These are phyloP conservation scores for Urtica urens DNA, from an alignment of 306 rosid genomes.

Conservation along the genomic window DNA sequence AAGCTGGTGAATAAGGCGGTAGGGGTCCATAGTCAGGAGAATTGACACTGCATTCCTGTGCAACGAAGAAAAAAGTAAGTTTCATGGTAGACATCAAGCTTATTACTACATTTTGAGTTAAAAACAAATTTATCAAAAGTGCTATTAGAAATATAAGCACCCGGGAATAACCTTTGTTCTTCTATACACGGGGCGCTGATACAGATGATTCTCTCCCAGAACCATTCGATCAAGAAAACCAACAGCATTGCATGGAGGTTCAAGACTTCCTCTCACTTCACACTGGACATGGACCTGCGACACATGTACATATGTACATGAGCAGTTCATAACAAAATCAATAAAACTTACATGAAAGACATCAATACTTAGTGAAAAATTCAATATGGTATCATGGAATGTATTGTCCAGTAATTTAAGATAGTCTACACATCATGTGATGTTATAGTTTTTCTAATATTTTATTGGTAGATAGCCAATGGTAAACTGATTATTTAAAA, in stretches of 20 bases:
- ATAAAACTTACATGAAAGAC: too few relatives aligned
- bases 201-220: conserved; percentile 56
- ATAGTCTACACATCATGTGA: too few relatives aligned
- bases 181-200: conserved; percentile 67
- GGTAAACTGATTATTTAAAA: too few relatives aligned
- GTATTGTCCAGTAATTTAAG: too few relatives aligned
- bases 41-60: conserved; percentile 65
- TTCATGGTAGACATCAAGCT: conserved; percentile 6
- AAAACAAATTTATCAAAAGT: conserved; percentile 10
- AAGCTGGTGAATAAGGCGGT: conserved; percentile 54
- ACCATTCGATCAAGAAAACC: conserved; percentile 56
- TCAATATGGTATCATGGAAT: too few relatives aligned
- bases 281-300: conserved; percentile 58
- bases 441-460: too few relatives aligned
- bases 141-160: conserved; percentile 8
- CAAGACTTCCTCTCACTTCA: conserved; percentile 60
- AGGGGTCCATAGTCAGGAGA: conserved; percentile 76
- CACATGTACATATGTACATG: conserved; percentile 6
- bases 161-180: conserved; percentile 49
- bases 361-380: too few relatives aligned
- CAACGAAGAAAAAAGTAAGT: conserved; percentile 13
- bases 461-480: too few relatives aligned
- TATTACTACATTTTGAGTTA: neutral
- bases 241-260: conserved; percentile 72
- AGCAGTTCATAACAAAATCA: too few relatives aligned